Base-by-base conservation (phyloP, 2,329 filamentous ascomycete genomes). In the Aspergillus ochraceus region DNA sequence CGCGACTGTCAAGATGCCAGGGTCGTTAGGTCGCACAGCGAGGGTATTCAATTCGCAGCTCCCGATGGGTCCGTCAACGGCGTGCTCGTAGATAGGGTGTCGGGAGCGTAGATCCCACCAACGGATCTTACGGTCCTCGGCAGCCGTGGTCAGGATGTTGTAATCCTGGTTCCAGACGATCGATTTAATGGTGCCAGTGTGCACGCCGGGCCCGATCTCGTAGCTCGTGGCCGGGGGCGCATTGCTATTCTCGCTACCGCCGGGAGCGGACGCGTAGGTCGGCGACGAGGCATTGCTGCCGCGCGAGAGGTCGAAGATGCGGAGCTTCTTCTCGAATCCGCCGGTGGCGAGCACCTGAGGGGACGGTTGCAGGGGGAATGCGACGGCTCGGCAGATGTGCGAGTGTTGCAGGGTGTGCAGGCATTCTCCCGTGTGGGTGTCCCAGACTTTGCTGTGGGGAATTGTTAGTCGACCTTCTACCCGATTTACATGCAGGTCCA, bases 301-400 rank as follows among this genome's bases (percentile, higher is more conserved):
- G 61, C 88, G 86, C 17, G 86, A 86, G 17, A 99, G 82, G 70
- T 98, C 94, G 72, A 95, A 99, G 64, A 99, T 89, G 55, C 94
- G 91, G 55, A 99, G 85, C 77, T 95, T 97, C 84, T 97, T 98
- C 79, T 99, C 95, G 80, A 91, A 91, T 26, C 95, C 95, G 36
- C 94, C 95, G 0, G 95, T 98, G 6, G 94, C 95, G 29, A 99
- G 83, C 58, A 96, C 81, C 62, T 83, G 88, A n/a, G 90, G 90
- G 22, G 88, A 88, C 56, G 88, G 86, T 68, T 94, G 90, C 49
- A 90, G 87, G 2, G 91, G 90, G 70, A 97, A 98, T 11, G 95
- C 92, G 63, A 98, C 87, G 45, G 94, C 91, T 64, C 95, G 91
- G 62, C 98, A 95, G 65, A 99, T 97, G 76, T 99, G 95, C 65